Conservation (phyloP, 352 stramenopile genomes). For the Globisporangium cylindrosporum region DNA sequence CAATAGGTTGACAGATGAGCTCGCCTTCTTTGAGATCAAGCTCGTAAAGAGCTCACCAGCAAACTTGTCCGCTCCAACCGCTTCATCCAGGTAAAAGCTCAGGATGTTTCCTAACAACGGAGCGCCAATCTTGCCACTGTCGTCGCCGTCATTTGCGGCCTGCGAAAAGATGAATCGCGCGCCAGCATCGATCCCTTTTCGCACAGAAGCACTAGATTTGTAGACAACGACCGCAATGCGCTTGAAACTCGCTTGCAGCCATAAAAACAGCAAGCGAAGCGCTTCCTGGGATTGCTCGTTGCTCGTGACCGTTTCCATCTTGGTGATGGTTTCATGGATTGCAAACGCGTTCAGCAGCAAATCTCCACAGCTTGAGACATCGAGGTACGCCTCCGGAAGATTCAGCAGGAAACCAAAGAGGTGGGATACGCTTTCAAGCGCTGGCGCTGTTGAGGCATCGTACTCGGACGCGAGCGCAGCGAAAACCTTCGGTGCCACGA, state of each 20-base stretch:
- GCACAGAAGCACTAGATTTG: background rate
- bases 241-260: slow-evolving; percentile 20
- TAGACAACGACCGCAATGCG: slow-evolving; percentile 12
- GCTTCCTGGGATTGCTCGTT: background rate
- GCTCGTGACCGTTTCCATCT: background rate
- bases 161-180: slow-evolving; percentile 14
- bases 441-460: background rate
- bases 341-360: slow-evolving; percentile 16
- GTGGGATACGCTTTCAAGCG: background rate
- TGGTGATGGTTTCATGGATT: slow-evolving; percentile 8
- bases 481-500: slow-evolving; percentile 39
- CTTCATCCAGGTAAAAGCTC: slow-evolving; percentile 27
- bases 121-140: background rate
- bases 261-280: slow-evolving; percentile 12
- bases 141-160: background rate
- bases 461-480: slow-evolving; percentile 22
- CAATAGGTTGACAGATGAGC: slow-evolving; percentile 14
- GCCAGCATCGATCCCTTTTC: slow-evolving; percentile 5
- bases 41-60: slow-evolving; percentile 30
- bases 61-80: slow-evolving; percentile 20
- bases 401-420: slow-evolving; percentile 33
- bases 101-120: slow-evolving; percentile 30
- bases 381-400: slow-evolving; percentile 37
- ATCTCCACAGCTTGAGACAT: slow-evolving; percentile 15
- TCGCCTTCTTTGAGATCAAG: slow-evolving; percentile 4